These are phyloP conservation scores for Cordyceps tenuipes DNA, from an alignment of 2,329 filamentous ascomycete genomes.

Conservation along the genomic window DNA sequence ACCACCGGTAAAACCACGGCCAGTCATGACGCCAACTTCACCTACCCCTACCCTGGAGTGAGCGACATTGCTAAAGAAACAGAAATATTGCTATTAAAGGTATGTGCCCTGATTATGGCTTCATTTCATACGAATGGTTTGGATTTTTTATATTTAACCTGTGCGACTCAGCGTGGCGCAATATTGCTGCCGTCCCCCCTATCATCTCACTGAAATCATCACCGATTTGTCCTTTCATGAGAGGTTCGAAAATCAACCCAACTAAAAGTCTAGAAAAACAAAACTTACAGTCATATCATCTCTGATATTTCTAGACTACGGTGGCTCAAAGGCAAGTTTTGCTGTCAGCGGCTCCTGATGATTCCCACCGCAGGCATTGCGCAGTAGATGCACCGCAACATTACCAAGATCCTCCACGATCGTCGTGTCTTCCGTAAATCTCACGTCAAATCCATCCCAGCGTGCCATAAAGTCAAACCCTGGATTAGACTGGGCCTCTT, in stretches of 20 bases:
- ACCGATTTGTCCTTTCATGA: too few relatives aligned
- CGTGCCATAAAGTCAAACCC: constrained; percentile 5
- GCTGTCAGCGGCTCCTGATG: constrained; percentile 64
- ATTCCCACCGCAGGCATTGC: constrained; percentile 67
- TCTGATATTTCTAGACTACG: constrained; percentile 51
- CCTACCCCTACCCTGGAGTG: background rate
- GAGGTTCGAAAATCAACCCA: too few relatives aligned
- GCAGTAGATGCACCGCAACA: constrained; percentile 64
- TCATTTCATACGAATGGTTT: too few relatives aligned
- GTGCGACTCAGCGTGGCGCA: too few relatives aligned
- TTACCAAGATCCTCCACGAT: constrained; percentile 41
- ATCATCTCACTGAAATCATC: too few relatives aligned
- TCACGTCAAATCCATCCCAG: constrained; percentile 1
- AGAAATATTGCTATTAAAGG: too few relatives aligned
- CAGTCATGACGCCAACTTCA: background rate
- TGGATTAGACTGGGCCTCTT: background rate
- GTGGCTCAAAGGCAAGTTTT: constrained; percentile 58
- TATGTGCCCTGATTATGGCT: too few relatives aligned
- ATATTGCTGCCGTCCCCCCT: too few relatives aligned
- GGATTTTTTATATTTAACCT: too few relatives aligned
- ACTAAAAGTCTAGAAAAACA: constrained; percentile 32
- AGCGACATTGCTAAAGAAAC: too few relatives aligned
- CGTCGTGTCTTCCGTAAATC: constrained; percentile 3
- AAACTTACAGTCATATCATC: constrained; percentile 75
- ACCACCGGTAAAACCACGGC: background rate